Evolutionary conservation across 2,329 filamentous ascomycete genomes (phyloP), one percentile per base, ranked within the genome.

Genomic region (Nemania diffusa): DNA sequence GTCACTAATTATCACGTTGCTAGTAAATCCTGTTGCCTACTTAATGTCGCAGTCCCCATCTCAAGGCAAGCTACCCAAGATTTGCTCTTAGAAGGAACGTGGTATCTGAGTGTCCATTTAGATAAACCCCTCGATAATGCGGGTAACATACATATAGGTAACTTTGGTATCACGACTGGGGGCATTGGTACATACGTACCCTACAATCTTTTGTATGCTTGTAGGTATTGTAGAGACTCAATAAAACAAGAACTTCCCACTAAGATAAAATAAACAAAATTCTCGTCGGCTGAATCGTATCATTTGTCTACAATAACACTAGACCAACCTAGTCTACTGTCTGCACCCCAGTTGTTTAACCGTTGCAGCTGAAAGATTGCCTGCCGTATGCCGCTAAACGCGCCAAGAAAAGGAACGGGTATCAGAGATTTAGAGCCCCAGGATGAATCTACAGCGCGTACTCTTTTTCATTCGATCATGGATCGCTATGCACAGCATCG

Each of bases 1-100:
- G 34, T 9, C 29, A 32, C 6, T 5, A 20, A 9, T 27, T 17
- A 44, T 51, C 53, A 24, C 22, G 24, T 57, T 40, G n/a, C 34
- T 58, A 5, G n/a, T 9, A 48, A 42, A 59, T 64, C 17, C 55
- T 51, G 32, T 20, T 51, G 61, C 61, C 34, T 57, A 29, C 9
- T 3, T 24, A n/a, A 37, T 53, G 51, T 29, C 40, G n/a, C 2
- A 17, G 32, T 57, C 53, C 15, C 27, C 27, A 42, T n/a, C n/a
- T n/a, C n/a, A 32, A 32, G 29, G 29, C 9, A 32, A 9, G 29
- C 29, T 32, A 32, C 9, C 29, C 29, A 32, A 9, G 29, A 5
- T 32, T 32, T 20, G 22, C 27, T n/a, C 55, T 15, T n/a, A 51
- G 42, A 17, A 32, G 52, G 26, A 34, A 37, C 48, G 37, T 44